Percentiles rank a stretch among this genome's conserved stretches.
These are phyloP conservation scores for Alloteropsis semialata DNA, from an alignment of 176 grass and related monocot species.

Conservation along the genomic window DNA sequence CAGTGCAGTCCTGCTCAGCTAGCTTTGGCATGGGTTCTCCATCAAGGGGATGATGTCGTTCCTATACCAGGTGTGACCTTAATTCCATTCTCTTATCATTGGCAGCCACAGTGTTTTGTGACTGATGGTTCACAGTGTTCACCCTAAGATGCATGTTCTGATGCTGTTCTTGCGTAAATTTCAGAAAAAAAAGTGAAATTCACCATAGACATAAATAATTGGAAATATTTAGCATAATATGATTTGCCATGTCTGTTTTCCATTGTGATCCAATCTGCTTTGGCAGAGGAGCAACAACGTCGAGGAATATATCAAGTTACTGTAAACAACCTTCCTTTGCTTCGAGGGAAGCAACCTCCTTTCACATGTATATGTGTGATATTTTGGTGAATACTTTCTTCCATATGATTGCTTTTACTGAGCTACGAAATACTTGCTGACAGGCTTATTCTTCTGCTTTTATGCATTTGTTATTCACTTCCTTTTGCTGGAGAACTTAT, in stretches of 20 bases:
- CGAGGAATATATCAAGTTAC: neutral
- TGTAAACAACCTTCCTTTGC: neutral
- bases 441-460: neutral
- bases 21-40: conserved; percentile 75
- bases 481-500: neutral
- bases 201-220: neutral
- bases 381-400: neutral
- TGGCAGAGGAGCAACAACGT: neutral
- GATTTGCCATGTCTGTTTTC: neutral
- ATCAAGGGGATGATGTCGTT: conserved; percentile 76
- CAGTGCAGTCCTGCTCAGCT: conserved; percentile 60
- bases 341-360: neutral
- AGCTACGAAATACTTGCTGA: neutral
- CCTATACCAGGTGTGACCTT: conserved; percentile 62
- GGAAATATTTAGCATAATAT: neutral
- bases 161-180: neutral
- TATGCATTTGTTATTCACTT: neutral
- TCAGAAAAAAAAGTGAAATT: neutral
- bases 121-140: neutral
- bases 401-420: neutral
- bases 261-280: neutral
- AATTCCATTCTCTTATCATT: no score
- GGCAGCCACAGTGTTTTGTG: neutral
- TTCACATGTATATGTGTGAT: neutral
- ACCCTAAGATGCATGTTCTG: neutral